Conservation (phyloP, 805 yeast genomes). For the Candida germanica region DNA sequence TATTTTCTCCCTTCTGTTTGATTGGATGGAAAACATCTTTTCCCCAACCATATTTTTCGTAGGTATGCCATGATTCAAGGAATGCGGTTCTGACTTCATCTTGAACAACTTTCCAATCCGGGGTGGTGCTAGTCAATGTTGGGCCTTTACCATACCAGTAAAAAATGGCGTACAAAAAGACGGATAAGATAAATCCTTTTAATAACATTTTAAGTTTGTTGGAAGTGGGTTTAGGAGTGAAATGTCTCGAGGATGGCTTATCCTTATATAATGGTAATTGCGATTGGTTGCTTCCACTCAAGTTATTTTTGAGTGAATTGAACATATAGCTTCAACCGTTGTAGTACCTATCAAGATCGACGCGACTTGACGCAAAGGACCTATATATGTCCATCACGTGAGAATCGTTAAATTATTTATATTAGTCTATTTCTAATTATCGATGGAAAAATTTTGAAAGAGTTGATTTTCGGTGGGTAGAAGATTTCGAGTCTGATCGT, state of each 20-base stretch:
- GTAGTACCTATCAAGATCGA: neutral
- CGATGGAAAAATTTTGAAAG: slow-evolving; percentile 17
- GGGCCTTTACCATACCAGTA: slow-evolving; percentile 11
- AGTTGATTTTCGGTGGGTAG: slow-evolving; percentile 2
- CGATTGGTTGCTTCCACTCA: slow-evolving; percentile 2
- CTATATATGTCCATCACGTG: too few species aligned
- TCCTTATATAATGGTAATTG: slow-evolving; percentile 35
- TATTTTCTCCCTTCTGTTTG: slow-evolving; percentile 58
- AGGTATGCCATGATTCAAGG: slow-evolving; percentile 73
- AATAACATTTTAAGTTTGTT: slow-evolving; percentile 33
- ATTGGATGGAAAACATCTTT: slow-evolving; percentile 73
- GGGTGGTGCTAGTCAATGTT: slow-evolving; percentile 1
- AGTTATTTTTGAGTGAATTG: slow-evolving; percentile 4
- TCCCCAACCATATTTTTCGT: slow-evolving; percentile 79
- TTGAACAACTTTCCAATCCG: slow-evolving; percentile 48
- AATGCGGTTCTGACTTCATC: slow-evolving; percentile 64
- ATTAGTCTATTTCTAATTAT: neutral
- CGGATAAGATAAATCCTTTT: slow-evolving; percentile 39
- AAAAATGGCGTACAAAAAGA: slow-evolving; percentile 42
- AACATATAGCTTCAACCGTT: slow-evolving; percentile 1
- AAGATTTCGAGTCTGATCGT: slow-evolving; percentile 8
- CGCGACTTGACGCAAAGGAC: too few species aligned
- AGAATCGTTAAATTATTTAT: too few species aligned
- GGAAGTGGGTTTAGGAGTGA: slow-evolving; percentile 8
- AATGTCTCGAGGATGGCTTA: slow-evolving; percentile 20